Base-by-base conservation (phyloP, 2,329 filamentous ascomycete genomes). In the Colletotrichum musae region DNA sequence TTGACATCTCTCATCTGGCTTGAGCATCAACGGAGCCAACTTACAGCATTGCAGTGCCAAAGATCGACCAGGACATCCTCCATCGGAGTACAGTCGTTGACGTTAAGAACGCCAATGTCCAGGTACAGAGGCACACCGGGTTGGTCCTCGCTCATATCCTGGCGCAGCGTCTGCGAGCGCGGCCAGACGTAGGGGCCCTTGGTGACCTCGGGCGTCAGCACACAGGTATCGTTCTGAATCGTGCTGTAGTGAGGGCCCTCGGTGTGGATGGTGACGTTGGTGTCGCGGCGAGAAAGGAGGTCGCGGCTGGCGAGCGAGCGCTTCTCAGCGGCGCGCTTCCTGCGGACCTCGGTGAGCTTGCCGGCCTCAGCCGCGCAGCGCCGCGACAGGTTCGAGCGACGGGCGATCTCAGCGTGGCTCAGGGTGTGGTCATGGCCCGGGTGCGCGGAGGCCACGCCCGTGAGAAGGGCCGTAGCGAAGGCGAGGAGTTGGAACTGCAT, bases 361-460 rank as follows among this genome's bases (percentile, higher is more conserved):
- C 64, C 64, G 24, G 58, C 58, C n/a, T 67, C 41, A 4, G 36
- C 64, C 2, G 58, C n/a, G 51, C 64, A 67, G 15, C 64, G 64
- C 51, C 54, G 62, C 5, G 64, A 53, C 12, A 67, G 64, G 43
- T 62, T 67, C 5, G 50, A 54, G 32, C 64, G 64, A 21, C 64
- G 64, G 3, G 52, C 58, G n/a, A 67, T 62, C 32, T 67, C 64
- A 9, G 64, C 39, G 21, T 67, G 64, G 58, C 64, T 67, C 26
- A 57, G n/a, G n/a, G 47, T 13, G 28, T 67, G 39, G 61, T 87
- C 80, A 65, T 87, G 85, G 68, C 85, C 85, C 0, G 85, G 85
- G 66, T 88, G 84, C 18, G 83, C 83, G 7, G 51, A 36, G 26
- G 60, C 60, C 48, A 58, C 18, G 39, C 59, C 54, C 28, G 54